Conservation (phyloP, 208 protist species). For the Porcisia deanei region DNA sequence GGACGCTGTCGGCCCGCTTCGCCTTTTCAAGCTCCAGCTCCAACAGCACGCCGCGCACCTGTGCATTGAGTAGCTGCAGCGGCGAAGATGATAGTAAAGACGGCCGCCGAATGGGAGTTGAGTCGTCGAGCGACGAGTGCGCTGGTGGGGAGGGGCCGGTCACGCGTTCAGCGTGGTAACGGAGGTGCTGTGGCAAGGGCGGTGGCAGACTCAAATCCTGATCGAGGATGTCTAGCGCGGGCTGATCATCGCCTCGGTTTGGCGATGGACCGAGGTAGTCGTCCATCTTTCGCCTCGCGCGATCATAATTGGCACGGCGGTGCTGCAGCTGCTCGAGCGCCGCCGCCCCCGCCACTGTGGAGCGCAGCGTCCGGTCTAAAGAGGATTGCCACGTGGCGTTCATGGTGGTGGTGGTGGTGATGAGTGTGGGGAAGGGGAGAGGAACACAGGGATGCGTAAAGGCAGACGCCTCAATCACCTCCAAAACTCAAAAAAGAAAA, state of each 20-base stretch:
- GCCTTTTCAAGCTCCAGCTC: constrained; percentile 78
- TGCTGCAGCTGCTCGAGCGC: constrained; percentile 53
- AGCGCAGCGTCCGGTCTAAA: constrained; percentile 50
- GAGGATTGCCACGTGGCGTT: constrained; percentile 27
- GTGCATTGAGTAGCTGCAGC: constrained; percentile 40
- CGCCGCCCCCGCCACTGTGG: constrained; percentile 47
- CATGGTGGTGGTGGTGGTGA: constrained; percentile 4
- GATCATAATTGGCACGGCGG: constrained; percentile 37
- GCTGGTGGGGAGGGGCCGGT: constrained; percentile 2
- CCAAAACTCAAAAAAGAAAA: too few relatives aligned
- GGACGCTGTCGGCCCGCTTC: constrained; percentile 58
- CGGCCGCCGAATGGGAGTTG: background rate
- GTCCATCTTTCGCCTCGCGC: constrained; percentile 29
- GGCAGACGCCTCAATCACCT: too few relatives aligned
- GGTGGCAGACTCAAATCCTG: constrained; percentile 32
- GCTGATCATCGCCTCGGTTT: background rate
- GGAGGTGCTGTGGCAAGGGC: constrained; percentile 36
- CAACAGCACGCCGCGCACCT: constrained; percentile 53
- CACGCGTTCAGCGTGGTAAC: constrained; percentile 19
- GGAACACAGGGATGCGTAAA: background rate
- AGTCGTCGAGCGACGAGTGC: background rate
- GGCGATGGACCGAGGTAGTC: constrained; percentile 24
- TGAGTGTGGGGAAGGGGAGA: background rate
- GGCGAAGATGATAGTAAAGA: constrained; percentile 9
- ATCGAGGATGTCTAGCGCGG: constrained; percentile 16